Base-by-base conservation (phyloP, 2,329 filamentous ascomycete genomes). In the Pseudopyricularia javanii region DNA sequence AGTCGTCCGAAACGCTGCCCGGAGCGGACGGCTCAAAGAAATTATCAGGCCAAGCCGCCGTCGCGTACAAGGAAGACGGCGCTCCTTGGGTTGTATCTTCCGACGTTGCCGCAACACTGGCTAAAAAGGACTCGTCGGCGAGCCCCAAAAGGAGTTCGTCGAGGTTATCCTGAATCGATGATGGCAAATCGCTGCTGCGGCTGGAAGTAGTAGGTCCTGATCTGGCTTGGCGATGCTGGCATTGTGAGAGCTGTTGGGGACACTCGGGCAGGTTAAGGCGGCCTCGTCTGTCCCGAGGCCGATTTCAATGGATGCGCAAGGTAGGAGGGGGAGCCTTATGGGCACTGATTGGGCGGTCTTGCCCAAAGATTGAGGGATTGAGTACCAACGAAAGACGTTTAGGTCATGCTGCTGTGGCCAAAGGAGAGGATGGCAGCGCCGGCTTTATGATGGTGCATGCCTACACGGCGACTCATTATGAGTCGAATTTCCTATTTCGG, bases 251-350 rank as follows among this genome's bases (percentile, higher is more conserved):
- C 34, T 34, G 35, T n/a, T 28, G 49, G n/a, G 49, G 49, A 24
- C 49, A 43, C 35, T 37, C 24, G 14, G 34, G 33, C 49, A 51
- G 32, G 7, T 20, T 37, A 17, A 26, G 20, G 26, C 3, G 49
- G 49, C 49, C 49, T 51, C 49, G 49, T 20, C 22, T 35, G 7
- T 20, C 17, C 24, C 49, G 49, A 51, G 49, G 49, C 49, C 40
- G 24, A 7, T 17, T 6, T 7, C 37, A 11, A 11, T 20, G 37
- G 4, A 8, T 7, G 3, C 9, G 7, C 20, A 24, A 14, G 40
- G 20, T 20, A 11, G 24, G 20, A 15, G 4, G 3, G 8, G 20
- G 17, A 2, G 17, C 17, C 12, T 34, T 20, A 7, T 9, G 12
- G 14, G 7, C 17, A 17, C 40, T 45, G 24, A 9, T 24, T 45